Evolutionary conservation across 164 flowering plant species (phyloP), one percentile per base, ranked within the genome.

Genomic region (Warburgia ugandensis): DNA sequence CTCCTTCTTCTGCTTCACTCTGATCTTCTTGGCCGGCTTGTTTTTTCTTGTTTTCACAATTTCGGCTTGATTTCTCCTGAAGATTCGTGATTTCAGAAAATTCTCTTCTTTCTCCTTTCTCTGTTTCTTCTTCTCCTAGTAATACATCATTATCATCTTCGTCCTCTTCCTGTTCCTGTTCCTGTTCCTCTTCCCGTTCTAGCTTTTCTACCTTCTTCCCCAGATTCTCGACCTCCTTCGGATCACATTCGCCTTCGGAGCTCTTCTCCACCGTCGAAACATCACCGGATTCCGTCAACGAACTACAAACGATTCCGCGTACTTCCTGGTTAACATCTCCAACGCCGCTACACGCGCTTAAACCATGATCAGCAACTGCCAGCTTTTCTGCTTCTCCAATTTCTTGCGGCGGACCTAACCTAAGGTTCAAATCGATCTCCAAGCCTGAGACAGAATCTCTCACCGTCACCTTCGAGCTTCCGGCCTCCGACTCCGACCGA

Each of bases 371-470:
- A n/a, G n/a, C n/a, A n/a, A n/a, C n/a, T n/a, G n/a, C n/a, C 23
- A 17, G 29, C 48, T 38, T 25, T n/a, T 28, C 62, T 17, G 28
- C 45, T 14, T 54, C 60, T 28, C 35, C 22, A 19, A n/a, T n/a
- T 16, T 45, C 64, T 35, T 10, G 14, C 22, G 19, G 13, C 27
- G 52, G 26, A n/a, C 66, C 64, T 54, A 72, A 59, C 25, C 72
- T 43, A 6, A 69, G 66, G 49, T 71, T 69, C 37, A 75, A 63
- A 52, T 74, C 76, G 30, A 74, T 49, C 21, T 35, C 72, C 10
- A 63, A 32, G 8, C 69, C 67, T 22, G n/a, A 14, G 36, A 43
- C 29, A n/a, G 37, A 44, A 56, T 11, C 42, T 47, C 54, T 51
- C 30, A 40, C 19, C 36, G 58, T 37, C 54, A 19, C 33, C 14